These are phyloP conservation scores for Suhomyces guaymorum DNA, from an alignment of 1,139 yeast genomes.

Conservation along the genomic window DNA sequence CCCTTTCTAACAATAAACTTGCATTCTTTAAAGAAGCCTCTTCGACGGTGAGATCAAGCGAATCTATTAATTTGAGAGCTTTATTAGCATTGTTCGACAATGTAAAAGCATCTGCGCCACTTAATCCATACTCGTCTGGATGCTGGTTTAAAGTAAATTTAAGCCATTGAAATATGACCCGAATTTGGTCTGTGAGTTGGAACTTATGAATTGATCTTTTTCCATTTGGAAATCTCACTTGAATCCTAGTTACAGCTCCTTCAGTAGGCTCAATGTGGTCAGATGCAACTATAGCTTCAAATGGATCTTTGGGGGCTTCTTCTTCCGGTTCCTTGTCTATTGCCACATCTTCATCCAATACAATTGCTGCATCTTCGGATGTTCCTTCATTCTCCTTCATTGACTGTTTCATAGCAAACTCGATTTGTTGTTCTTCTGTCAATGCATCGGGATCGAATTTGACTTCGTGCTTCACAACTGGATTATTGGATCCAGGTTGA, in stretches of 20 bases:
- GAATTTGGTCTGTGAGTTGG: slow-evolving; percentile 45
- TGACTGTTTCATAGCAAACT: slow-evolving; percentile 73
- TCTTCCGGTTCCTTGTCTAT: slow-evolving; percentile 3
- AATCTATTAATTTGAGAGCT: slow-evolving; percentile 63
- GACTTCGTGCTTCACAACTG: slow-evolving; percentile 57
- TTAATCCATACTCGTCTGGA: slow-evolving; percentile 50
- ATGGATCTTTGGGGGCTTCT: slow-evolving; percentile 23
- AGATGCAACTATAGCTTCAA: slow-evolving; percentile 48
- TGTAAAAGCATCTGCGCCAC: slow-evolving; percentile 38
- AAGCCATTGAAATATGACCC: slow-evolving; percentile 37
- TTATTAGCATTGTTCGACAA: slow-evolving; percentile 66
- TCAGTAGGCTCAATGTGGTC: slow-evolving; percentile 67
- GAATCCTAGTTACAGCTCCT: slow-evolving; percentile 70
- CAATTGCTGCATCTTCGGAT: slow-evolving; percentile 30
- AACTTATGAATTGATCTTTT: slow-evolving; percentile 78
- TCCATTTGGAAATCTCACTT: slow-evolving; percentile 85
- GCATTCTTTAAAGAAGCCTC: slow-evolving; percentile 83
- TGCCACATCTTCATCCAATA: slow-evolving; percentile 21
- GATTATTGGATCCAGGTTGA: slow-evolving; percentile 66
- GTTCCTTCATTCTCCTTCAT: slow-evolving; percentile 31
- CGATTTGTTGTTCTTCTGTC: slow-evolving; percentile 84
- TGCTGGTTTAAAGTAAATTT: slow-evolving; percentile 59
- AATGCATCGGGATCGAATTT: slow-evolving; percentile 60
- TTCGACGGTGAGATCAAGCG: slow-evolving; percentile 60
- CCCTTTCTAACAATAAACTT: slow-evolving; percentile 66